These are phyloP conservation scores for Gleditsia sinensis DNA, from an alignment of 306 rosid genomes.

Conservation along the genomic window DNA sequence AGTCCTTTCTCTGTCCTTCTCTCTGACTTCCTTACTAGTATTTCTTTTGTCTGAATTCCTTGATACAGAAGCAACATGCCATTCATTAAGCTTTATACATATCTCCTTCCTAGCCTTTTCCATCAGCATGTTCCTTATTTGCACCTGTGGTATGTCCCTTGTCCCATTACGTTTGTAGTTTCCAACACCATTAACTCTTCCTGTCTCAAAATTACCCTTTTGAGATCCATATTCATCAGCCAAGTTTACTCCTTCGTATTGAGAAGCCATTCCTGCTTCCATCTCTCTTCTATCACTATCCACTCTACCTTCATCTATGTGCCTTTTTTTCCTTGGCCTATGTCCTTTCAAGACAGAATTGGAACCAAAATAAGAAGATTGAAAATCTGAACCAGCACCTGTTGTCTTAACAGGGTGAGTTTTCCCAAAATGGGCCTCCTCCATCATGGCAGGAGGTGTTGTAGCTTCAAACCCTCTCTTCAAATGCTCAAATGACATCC, in stretches of 20 bases:
- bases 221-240: constrained; percentile 42
- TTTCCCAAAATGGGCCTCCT: constrained; percentile 35
- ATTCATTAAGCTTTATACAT: constrained; percentile 48
- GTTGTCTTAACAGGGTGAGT: constrained; percentile 35
- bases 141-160: constrained; percentile 46
- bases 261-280: constrained; percentile 29
- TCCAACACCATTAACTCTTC: constrained; percentile 42
- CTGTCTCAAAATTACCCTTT: constrained; percentile 43
- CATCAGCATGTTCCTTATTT: constrained; percentile 52
- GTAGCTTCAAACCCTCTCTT: constrained; percentile 49
- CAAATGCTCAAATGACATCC: constrained; percentile 37
- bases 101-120: constrained; percentile 73
- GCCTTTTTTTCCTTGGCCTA: constrained; percentile 45
- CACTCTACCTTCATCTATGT: constrained; percentile 32
- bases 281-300: constrained; percentile 17
- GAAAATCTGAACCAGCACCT: constrained; percentile 39
- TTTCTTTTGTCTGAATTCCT: constrained; percentile 36
- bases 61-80: constrained; percentile 33
- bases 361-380: constrained; percentile 35
- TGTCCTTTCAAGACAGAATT: constrained; percentile 43
- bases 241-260: constrained; percentile 34
- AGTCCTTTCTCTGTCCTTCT: constrained; percentile 40
- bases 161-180: constrained; percentile 30
- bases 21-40: constrained; percentile 27
- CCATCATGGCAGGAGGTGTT: constrained; percentile 29